These are phyloP conservation scores for Martiniozyma asiatica DNA, from an alignment of 1,139 yeast genomes.

Conservation along the genomic window DNA sequence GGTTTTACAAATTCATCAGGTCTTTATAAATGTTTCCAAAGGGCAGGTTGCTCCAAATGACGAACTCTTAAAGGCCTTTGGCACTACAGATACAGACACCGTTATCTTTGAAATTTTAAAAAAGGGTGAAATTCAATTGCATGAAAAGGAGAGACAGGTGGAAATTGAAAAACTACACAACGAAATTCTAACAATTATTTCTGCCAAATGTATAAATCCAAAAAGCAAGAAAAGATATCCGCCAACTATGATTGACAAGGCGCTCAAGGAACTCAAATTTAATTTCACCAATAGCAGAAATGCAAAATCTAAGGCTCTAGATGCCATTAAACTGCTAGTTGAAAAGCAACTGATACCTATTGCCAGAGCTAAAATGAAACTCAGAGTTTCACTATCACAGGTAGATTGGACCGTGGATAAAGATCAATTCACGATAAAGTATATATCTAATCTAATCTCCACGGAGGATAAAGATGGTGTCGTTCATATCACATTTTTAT, in stretches of 20 bases:
- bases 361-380: conserved; percentile 88
- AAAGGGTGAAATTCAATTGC: conserved; percentile 88
- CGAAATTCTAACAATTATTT: conserved; percentile 72
- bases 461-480: conserved; percentile 30
- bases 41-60: conserved; percentile 90
- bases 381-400: conserved; percentile 41
- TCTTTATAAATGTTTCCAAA: conserved; percentile 83
- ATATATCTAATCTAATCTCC: conserved; percentile 18
- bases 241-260: conserved; percentile 86
- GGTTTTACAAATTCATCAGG: conserved; percentile 92
- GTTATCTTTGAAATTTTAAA: conserved; percentile 71
- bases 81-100: conserved; percentile 59
- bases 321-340: conserved; percentile 72
- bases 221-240: conserved; percentile 84
- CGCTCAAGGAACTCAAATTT: conserved; percentile 67
- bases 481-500: conserved; percentile 51
- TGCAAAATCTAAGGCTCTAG: conserved; percentile 83
- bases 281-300: conserved; percentile 54
- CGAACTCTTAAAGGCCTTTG: conserved; percentile 64
- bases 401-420: conserved; percentile 24
- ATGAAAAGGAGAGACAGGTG: conserved; percentile 86
- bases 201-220: conserved; percentile 89
- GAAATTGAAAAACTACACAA: conserved; percentile 40
- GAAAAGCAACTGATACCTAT: conserved; percentile 80
- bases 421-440: conserved; percentile 9